phyloP scores from a whole-genome alignment of 139 green algal genomes.

The Mesotaenium endlicherianum region DNA sequence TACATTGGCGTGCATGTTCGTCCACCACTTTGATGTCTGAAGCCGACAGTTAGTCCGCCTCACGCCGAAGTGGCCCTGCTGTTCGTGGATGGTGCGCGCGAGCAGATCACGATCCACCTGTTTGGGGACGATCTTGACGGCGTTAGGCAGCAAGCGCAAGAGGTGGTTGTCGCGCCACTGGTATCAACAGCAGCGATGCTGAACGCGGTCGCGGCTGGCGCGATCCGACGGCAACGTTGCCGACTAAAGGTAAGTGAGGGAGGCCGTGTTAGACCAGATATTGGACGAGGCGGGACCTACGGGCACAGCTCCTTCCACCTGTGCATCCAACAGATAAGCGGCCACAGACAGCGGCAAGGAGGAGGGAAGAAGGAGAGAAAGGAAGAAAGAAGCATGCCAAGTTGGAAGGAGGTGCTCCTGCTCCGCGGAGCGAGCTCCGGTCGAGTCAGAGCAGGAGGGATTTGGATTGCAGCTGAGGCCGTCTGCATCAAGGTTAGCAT shows the following conservation, averaged over 20 bases:
- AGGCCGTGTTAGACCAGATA: not conserved
- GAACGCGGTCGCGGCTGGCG: not conserved
- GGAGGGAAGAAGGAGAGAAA: no score
- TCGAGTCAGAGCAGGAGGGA: no score
- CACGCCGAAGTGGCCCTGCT: conserved; percentile 1
- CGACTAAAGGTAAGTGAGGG: not conserved
- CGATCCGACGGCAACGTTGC: not conserved
- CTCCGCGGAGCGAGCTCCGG: no score
- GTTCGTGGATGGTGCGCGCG: no score
- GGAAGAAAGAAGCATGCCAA: no score
- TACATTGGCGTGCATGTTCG: not conserved
- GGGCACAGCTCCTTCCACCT: no score
- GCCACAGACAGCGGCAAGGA: no score
- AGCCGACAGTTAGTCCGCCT: not conserved
- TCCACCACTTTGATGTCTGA: not conserved
- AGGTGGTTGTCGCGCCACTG: no score
- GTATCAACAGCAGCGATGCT: not conserved
- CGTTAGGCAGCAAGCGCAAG: not conserved
- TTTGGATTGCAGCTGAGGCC: no score
- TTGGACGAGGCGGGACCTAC: not conserved
- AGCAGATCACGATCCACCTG: no score
- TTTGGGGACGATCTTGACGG: not conserved
- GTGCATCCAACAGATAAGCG: no score
- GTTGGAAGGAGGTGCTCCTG: not conserved
- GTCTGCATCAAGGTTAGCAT: no score